phyloP scores from a whole-genome alignment of 139 green algal genomes.

The Spirogloea muscicola region DNA sequence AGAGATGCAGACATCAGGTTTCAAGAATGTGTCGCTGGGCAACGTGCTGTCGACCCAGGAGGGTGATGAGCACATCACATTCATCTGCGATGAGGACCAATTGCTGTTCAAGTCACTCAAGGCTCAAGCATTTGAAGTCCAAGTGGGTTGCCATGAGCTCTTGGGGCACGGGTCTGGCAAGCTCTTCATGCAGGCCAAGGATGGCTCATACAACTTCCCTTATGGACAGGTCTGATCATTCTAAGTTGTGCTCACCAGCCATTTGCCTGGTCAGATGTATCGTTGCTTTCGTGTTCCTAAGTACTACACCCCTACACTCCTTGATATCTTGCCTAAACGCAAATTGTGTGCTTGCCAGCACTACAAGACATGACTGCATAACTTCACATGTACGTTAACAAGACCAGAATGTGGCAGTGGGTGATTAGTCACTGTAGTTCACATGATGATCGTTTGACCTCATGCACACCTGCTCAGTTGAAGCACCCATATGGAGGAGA shows the following conservation, averaged over 20 bases:
- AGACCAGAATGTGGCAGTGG: too few relatives aligned
- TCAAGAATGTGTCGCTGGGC: conserved; percentile 40
- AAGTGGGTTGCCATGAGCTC: conserved; percentile 28
- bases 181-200: conserved; percentile 11
- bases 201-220: conserved; percentile 19
- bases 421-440: too few relatives aligned
- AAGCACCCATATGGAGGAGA: conserved; percentile 1
- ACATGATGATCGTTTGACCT: too few relatives aligned
- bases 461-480: neutral
- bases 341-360: too few relatives aligned
- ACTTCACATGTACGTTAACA: too few relatives aligned
- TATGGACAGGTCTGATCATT: neutral
- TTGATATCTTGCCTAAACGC: too few relatives aligned
- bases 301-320: neutral
- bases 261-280: neutral
- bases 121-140: conserved; percentile 15
- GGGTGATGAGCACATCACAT: neutral
- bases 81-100: conserved; percentile 11
- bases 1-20: conserved; percentile 10
- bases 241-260: neutral
- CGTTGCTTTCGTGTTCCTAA: neutral
- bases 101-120: conserved; percentile 10
- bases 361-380: too few relatives aligned
- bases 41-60: conserved; percentile 22
- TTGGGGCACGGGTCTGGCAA: conserved; percentile 33